These are phyloP conservation scores for Magnusiomyces magnusii DNA, from an alignment of 1,139 yeast genomes.

Conservation along the genomic window DNA sequence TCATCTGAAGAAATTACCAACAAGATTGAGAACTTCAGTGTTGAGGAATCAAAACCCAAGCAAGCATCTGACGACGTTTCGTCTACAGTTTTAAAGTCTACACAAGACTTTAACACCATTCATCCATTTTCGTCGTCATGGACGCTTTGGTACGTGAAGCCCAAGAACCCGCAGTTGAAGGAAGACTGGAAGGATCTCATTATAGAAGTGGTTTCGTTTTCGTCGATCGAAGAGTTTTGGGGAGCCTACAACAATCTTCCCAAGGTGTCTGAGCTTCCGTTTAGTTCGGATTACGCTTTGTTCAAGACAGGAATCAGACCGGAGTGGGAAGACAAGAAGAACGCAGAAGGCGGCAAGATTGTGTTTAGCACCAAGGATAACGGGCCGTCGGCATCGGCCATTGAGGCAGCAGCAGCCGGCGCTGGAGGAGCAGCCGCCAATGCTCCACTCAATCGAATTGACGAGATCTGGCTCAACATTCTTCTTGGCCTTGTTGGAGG, in stretches of 20 bases:
- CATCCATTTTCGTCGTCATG: constrained; percentile 91
- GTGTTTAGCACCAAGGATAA: constrained; percentile 64
- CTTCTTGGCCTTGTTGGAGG: constrained; percentile 92
- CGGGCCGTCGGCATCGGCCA: constrained; percentile 12
- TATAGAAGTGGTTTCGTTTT: constrained; percentile 87
- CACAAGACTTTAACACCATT: constrained; percentile 67
- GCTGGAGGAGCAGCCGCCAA: constrained; percentile 23
- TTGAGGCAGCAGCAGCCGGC: constrained; percentile 12
- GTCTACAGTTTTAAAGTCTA: constrained; percentile 54
- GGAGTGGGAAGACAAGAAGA: constrained; percentile 94
- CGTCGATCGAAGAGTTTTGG: constrained; percentile 98
- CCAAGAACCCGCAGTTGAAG: constrained; percentile 56
- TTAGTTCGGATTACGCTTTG: constrained; percentile 90
- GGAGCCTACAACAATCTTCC: constrained; percentile 95
- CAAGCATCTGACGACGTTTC: constrained; percentile 21
- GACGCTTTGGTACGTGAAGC: constrained; percentile 98
- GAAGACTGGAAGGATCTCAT: constrained; percentile 93
- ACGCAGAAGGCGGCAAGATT: constrained; percentile 95
- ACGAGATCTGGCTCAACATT: constrained; percentile 90
- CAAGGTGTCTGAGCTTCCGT: constrained; percentile 82
- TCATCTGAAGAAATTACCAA: constrained; percentile 21
- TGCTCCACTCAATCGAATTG: constrained; percentile 42
- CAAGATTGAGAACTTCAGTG: constrained; percentile 21
- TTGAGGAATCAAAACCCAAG: constrained; percentile 16
- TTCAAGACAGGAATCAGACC: constrained; percentile 95